phyloP scores from a whole-genome alignment of 179 eudicot genomes.

The Silene coronaria region DNA sequence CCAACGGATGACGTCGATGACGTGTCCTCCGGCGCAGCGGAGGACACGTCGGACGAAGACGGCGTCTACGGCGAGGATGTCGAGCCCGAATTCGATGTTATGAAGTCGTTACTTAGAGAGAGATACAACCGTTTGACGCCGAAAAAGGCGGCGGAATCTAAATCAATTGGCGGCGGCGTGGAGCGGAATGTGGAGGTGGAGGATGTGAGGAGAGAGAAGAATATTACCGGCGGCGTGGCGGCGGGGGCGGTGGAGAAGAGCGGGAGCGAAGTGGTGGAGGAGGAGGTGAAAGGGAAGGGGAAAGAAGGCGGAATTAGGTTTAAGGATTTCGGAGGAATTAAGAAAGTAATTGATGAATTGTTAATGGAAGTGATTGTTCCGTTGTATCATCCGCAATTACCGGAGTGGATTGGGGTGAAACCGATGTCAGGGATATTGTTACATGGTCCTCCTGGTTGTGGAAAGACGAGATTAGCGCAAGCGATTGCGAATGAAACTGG shows the following conservation, averaged over 20 bases:
- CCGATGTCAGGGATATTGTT: constrained; percentile 77
- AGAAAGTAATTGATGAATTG: constrained; percentile 49
- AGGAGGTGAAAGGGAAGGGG: constrained; percentile 28
- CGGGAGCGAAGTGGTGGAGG: constrained; percentile 20
- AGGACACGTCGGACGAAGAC: constrained; percentile 44
- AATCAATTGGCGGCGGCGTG: not conserved
- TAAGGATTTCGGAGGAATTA: constrained; percentile 82
- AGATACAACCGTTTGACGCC: constrained; percentile 20
- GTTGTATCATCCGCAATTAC: constrained; percentile 50
- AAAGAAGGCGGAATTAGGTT: constrained; percentile 53
- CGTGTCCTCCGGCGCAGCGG: constrained; percentile 29
- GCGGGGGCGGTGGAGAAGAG: constrained; percentile 16
- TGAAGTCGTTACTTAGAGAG: constrained; percentile 56
- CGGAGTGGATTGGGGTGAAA: constrained; percentile 46
- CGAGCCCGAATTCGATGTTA: constrained; percentile 60
- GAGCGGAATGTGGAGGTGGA: constrained; percentile 35
- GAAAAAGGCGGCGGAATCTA: not conserved
- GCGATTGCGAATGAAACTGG: constrained; percentile 90
- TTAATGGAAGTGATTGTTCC: constrained; percentile 72
- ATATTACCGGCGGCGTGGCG: constrained; percentile 15
- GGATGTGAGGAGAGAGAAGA: constrained; percentile 42
- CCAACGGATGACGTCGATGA: constrained; percentile 12
- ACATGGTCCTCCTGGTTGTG: constrained; percentile 96
- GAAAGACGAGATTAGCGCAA: constrained; percentile 81
- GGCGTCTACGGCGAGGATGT: constrained; percentile 49